Evolutionary conservation across 768 basidiomycete species (phyloP).

Genomic region (Pulveroboletus ravenelii): DNA sequence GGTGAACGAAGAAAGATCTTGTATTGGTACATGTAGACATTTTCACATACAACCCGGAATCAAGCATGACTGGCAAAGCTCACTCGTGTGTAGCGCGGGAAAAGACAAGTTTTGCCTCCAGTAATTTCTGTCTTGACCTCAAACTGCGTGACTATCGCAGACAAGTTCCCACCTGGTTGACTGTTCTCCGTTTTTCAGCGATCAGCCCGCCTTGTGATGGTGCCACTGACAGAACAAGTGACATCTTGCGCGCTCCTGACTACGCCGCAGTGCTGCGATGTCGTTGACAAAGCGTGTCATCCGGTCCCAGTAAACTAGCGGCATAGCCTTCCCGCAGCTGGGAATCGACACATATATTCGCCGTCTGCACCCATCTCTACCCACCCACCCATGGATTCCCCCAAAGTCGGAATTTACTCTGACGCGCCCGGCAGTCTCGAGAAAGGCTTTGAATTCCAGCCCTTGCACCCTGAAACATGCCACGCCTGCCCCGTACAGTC

Average conservation of each 20-base stretch:
- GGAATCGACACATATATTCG: not conserved
- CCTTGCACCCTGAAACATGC: not conserved
- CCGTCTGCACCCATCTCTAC: not conserved
- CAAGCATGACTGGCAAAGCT: too few species aligned
- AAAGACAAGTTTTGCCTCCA: too few species aligned
- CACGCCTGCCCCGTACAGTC: not conserved
- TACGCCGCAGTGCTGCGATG: not conserved
- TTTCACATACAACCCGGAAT: too few species aligned
- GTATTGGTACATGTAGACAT: too few species aligned
- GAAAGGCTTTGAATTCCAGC: constrained; percentile 14
- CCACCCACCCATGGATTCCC: constrained; percentile 10
- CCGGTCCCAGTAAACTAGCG: not conserved
- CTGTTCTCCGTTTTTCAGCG: not conserved
- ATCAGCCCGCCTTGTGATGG: not conserved
- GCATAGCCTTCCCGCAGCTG: not conserved
- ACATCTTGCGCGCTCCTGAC: not conserved
- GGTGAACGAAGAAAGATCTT: too few species aligned
- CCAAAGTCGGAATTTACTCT: constrained; percentile 5
- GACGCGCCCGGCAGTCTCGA: constrained; percentile 8
- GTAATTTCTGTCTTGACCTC: not conserved
- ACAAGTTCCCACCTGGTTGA: not conserved
- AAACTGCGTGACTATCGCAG: too few species aligned
- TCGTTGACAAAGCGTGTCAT: not conserved
- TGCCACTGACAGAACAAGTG: too few species aligned
- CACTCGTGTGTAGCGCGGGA: too few species aligned